These are phyloP conservation scores for Pulveroboletus frians DNA, from an alignment of 768 basidiomycete genomes.

Conservation along the genomic window DNA sequence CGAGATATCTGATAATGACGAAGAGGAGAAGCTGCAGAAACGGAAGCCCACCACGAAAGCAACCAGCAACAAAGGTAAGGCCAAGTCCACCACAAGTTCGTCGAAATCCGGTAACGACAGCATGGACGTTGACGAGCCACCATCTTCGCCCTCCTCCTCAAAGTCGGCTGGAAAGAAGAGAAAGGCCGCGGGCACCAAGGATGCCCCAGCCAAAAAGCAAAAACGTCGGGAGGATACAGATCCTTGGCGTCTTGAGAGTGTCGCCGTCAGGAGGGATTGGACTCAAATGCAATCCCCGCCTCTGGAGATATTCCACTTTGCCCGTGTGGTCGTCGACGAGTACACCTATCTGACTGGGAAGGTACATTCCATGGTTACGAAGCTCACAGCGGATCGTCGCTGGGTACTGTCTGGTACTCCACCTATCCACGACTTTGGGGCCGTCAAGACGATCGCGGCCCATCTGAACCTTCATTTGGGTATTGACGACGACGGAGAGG, in stretches of 20 bases:
- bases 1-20: slow-evolving; percentile 23
- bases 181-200: slow-evolving; percentile 33
- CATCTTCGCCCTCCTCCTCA: slow-evolving; percentile 30
- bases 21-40: slow-evolving; percentile 31
- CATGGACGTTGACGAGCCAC: slow-evolving; percentile 57
- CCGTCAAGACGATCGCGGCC: slow-evolving; percentile 85
- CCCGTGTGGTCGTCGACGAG: slow-evolving; percentile 87
- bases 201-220: slow-evolving; percentile 46
- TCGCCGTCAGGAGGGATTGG: slow-evolving; percentile 66
- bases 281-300: slow-evolving; percentile 76
- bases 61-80: slow-evolving; percentile 18
- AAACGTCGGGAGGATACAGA: slow-evolving; percentile 61
- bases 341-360: slow-evolving; percentile 89
- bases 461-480: slow-evolving; percentile 90
- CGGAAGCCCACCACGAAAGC: slow-evolving; percentile 22
- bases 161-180: slow-evolving; percentile 42
- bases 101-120: slow-evolving; percentile 36
- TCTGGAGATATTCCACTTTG: slow-evolving; percentile 88
- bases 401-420: slow-evolving; percentile 99
- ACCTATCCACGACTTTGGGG: slow-evolving; percentile 84
- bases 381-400: slow-evolving; percentile 68
- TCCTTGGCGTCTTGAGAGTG: slow-evolving; percentile 70
- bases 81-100: slow-evolving; percentile 24
- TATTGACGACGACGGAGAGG: slow-evolving; percentile 83
- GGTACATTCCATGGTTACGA: slow-evolving; percentile 71